Conservation (phyloP, 73 alveolate genomes). For the Paramecium caudatum region DNA sequence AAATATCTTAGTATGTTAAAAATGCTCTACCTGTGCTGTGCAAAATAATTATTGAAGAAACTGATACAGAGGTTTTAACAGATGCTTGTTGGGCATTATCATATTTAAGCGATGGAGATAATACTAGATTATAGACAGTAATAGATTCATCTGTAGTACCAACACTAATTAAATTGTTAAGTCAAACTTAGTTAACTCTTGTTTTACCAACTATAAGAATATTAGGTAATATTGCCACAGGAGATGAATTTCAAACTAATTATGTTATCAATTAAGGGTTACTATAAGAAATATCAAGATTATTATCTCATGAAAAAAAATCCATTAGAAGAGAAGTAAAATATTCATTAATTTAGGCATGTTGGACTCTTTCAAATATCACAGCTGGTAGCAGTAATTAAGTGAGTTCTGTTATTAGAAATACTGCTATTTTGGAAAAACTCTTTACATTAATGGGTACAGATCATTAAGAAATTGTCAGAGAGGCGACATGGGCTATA, state of each 20-base stretch:
- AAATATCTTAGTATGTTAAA: slow-evolving; percentile 71
- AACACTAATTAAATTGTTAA: slow-evolving; percentile 86
- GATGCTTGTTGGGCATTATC: slow-evolving; percentile 98
- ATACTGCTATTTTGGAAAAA: slow-evolving; percentile 79
- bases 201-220: slow-evolving; percentile 91
- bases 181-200: slow-evolving; percentile 80
- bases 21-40: slow-evolving; percentile 88
- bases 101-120: slow-evolving; percentile 96
- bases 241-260: slow-evolving; percentile 92
- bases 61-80: slow-evolving; percentile 90
- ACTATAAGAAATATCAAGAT: slow-evolving; percentile 82
- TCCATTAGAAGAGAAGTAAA: slow-evolving; percentile 91
- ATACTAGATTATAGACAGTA: slow-evolving; percentile 91
- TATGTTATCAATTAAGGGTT: slow-evolving; percentile 88
- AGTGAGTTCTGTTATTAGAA: slow-evolving; percentile 83
- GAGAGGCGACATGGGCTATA: slow-evolving; percentile 95
- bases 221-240: slow-evolving; percentile 97
- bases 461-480: slow-evolving; percentile 87
- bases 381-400: slow-evolving; percentile 95
- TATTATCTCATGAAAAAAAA: slow-evolving; percentile 83
- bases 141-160: slow-evolving; percentile 87
- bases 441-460: slow-evolving; percentile 78
- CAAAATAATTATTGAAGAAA: slow-evolving; percentile 84
- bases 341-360: slow-evolving; percentile 35
- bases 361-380: slow-evolving; percentile 95